Percentiles rank a stretch among this genome's conserved stretches.
Evolutionary conservation across 1,139 yeast species (phyloP).

Genomic region (Zygoascus sp.): DNA sequence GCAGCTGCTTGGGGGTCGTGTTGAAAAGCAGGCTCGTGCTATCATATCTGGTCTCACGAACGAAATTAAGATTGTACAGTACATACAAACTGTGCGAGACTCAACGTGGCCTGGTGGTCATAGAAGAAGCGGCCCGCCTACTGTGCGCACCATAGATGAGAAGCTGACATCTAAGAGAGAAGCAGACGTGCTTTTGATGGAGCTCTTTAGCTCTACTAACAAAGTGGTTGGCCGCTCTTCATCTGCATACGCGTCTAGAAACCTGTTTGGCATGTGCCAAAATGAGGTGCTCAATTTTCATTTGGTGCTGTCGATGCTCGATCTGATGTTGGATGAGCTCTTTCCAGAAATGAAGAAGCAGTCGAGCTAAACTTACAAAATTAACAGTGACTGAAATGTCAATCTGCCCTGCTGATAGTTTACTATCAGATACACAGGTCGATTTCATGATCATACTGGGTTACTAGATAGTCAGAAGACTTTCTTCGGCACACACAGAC

Average conservation of each 20-base stretch:
- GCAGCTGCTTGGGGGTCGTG: constrained; percentile 82
- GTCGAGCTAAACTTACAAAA: not conserved
- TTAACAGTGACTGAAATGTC: no score
- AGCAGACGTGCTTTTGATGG: constrained; percentile 52
- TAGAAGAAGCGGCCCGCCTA: constrained; percentile 17
- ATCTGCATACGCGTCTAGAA: constrained; percentile 57
- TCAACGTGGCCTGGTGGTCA: constrained; percentile 63
- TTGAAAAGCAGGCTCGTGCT: constrained; percentile 66
- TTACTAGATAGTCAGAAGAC: no score
- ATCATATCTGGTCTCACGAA: constrained; percentile 41
- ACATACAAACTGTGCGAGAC: constrained; percentile 43
- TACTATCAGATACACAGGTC: no score
- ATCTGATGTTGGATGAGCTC: constrained; percentile 43
- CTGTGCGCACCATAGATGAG: constrained; percentile 47
- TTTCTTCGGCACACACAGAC: no score
- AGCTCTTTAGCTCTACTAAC: constrained; percentile 65
- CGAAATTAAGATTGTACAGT: constrained; percentile 48
- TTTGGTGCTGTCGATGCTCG: constrained; percentile 54
- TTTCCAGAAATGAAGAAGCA: constrained; percentile 30
- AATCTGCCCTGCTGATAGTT: no score
- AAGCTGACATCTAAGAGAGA: constrained; percentile 53
- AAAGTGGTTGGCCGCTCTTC: constrained; percentile 68
- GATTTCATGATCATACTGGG: no score
- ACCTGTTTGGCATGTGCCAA: constrained; percentile 65
- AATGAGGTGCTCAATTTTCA: constrained; percentile 67